Evolutionary conservation across 768 basidiomycete species (phyloP).

Genomic region (Lactarius psammicola): DNA sequence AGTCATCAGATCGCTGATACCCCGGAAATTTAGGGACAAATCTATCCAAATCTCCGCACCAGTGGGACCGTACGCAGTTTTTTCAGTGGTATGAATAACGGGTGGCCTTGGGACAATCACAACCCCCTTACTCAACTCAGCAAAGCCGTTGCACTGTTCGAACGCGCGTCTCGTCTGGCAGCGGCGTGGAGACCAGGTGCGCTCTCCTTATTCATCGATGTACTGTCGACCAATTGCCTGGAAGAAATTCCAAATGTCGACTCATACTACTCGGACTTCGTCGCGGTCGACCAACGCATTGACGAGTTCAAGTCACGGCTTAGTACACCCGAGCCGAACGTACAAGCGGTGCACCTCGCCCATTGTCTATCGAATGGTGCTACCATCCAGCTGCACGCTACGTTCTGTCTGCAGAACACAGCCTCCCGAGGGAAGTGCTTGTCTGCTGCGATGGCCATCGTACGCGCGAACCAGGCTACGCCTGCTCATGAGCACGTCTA

Average conservation of each 20-base stretch:
- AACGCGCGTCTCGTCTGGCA: constrained; percentile 53
- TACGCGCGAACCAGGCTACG: constrained; percentile 15
- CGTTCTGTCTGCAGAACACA: constrained; percentile 27
- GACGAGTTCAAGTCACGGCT: constrained; percentile 34
- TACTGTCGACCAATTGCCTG: background rate
- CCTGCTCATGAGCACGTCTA: constrained; percentile 11
- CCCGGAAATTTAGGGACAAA: constrained; percentile 40
- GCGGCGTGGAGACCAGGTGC: constrained; percentile 38
- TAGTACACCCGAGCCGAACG: constrained; percentile 22
- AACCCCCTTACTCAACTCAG: constrained; percentile 45
- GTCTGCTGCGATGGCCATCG: constrained; percentile 23
- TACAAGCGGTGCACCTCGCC: constrained; percentile 31
- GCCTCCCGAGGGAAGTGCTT: constrained; percentile 28
- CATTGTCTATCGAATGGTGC: constrained; percentile 34
- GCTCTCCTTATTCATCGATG: constrained; percentile 1
- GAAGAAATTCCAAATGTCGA: constrained; percentile 22
- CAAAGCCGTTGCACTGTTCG: constrained; percentile 59
- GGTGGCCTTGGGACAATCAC: constrained; percentile 36
- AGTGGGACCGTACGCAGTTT: constrained; percentile 52
- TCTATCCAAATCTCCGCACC: constrained; percentile 46
- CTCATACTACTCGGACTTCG: constrained; percentile 31
- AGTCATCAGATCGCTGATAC: constrained; percentile 36
- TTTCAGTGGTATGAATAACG: constrained; percentile 39
- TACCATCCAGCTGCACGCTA: constrained; percentile 35
- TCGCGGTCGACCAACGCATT: constrained; percentile 34